These are phyloP conservation scores for Aspergillus fischeri DNA, from an alignment of 2,329 filamentous ascomycete genomes.

Conservation along the genomic window DNA sequence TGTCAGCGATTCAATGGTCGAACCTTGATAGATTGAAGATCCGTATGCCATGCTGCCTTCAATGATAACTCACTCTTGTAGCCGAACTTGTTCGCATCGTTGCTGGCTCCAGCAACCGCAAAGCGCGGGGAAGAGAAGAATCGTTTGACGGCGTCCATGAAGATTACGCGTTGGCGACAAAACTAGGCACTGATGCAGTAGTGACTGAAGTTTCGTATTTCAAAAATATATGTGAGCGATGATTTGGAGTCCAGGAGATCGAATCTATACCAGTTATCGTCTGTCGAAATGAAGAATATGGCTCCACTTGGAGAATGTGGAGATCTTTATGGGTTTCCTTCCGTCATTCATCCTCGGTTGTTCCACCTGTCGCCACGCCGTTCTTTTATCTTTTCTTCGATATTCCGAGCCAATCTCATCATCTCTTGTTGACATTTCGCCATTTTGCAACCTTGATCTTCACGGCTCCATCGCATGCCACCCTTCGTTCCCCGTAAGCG, in stretches of 20 bases:
- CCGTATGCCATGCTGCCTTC: not conserved
- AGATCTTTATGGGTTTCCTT: not conserved
- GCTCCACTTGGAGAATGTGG: not conserved
- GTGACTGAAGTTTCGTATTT: not conserved
- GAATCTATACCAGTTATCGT: not conserved
- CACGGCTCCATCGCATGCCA: constrained; percentile 35
- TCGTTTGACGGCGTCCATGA: constrained; percentile 55
- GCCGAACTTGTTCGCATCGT: constrained; percentile 79
- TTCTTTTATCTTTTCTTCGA: constrained; percentile 6
- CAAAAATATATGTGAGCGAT: not conserved
- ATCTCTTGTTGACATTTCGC: not conserved
- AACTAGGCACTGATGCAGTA: constrained; percentile 1
- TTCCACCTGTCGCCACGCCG: not conserved
- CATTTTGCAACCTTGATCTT: constrained; percentile 1
- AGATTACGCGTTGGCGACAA: constrained; percentile 6
- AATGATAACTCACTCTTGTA: constrained; percentile 64
- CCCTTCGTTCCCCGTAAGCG: constrained; percentile 46
- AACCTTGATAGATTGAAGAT: not conserved
- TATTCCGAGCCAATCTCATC: constrained; percentile 5
- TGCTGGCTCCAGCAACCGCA: constrained; percentile 86
- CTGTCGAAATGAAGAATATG: not conserved
- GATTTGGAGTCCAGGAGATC: constrained; percentile 1
- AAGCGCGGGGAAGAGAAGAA: constrained; percentile 80
- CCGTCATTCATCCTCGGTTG: not conserved
- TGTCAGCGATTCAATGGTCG: not conserved